A percentile compares a stretch with the other conserved stretches of the same genome.
Conservation (phyloP, 352 stramenopile genomes). For the Phytophthora pluvialis region DNA sequence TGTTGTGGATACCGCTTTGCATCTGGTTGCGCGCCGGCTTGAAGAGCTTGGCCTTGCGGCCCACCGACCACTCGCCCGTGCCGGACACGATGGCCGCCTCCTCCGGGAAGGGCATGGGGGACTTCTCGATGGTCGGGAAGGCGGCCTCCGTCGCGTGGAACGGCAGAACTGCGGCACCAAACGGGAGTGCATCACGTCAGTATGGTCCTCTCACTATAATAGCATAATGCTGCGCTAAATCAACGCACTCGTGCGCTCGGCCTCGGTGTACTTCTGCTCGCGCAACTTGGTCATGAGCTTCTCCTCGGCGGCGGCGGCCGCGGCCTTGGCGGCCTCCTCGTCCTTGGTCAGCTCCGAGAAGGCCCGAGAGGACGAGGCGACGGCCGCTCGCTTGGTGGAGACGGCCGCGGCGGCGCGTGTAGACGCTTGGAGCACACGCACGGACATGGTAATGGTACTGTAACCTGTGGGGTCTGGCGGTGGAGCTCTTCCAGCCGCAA, state of each 20-base stretch:
- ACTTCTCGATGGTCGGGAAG: constrained; percentile 55
- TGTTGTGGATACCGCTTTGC: constrained; percentile 85
- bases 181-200: not conserved
- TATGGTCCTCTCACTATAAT: not conserved
- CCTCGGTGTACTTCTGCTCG: constrained; percentile 54
- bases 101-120: constrained; percentile 64
- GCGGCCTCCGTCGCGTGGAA: constrained; percentile 59
- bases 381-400: constrained; percentile 22
- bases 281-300: constrained; percentile 62
- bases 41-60: constrained; percentile 76
- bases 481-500: constrained; percentile 31
- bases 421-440: constrained; percentile 50
- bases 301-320: constrained; percentile 37
- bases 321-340: constrained; percentile 49
- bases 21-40: constrained; percentile 85
- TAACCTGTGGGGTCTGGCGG: constrained; percentile 9
- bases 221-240: not conserved
- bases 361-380: constrained; percentile 21
- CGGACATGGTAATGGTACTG: constrained; percentile 36
- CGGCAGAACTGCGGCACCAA: constrained; percentile 58
- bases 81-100: constrained; percentile 72
- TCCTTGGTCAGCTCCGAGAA: constrained; percentile 61
- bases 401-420: constrained; percentile 21
- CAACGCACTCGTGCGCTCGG: constrained; percentile 58
- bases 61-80: constrained; percentile 63